Conservation (phyloP, 768 basidiomycete species). For the Pholiota microspora region DNA sequence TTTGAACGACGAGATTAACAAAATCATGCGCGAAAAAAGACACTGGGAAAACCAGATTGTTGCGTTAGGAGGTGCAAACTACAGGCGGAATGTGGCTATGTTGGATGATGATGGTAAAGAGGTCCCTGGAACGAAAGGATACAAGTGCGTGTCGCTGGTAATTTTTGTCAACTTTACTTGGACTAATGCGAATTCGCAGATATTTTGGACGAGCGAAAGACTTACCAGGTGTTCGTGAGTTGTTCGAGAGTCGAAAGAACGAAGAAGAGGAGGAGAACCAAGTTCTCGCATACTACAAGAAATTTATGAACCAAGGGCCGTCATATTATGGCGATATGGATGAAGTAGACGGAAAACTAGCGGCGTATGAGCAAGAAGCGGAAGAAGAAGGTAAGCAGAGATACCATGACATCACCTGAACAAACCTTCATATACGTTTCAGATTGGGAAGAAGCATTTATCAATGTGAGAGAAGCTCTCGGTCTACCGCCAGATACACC, state of each 20-base stretch:
- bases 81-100: constrained; percentile 91
- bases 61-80: constrained; percentile 94
- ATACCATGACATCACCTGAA: not conserved
- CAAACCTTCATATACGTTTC: constrained; percentile 2
- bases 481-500: constrained; percentile 50
- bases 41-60: constrained; percentile 99
- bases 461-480: constrained; percentile 51
- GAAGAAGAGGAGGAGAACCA: constrained; percentile 90
- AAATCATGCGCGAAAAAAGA: constrained; percentile 88
- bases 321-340: constrained; percentile 92
- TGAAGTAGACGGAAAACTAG: constrained; percentile 66
- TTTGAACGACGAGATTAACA: constrained; percentile 97
- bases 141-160: constrained; percentile 64
- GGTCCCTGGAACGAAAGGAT: constrained; percentile 94
- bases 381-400: constrained; percentile 66
- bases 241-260: constrained; percentile 85
- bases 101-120: constrained; percentile 93
- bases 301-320: constrained; percentile 85
- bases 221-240: constrained; percentile 89
- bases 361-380: constrained; percentile 67
- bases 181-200: constrained; percentile 35
- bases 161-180: not conserved
- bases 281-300: constrained; percentile 74
- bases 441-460: constrained; percentile 70
- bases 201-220: constrained; percentile 98